Evolutionary conservation across 495 filamentous ascomycete genomes (phyloP).

Genomic region (Aspergillus conjunctus): DNA sequence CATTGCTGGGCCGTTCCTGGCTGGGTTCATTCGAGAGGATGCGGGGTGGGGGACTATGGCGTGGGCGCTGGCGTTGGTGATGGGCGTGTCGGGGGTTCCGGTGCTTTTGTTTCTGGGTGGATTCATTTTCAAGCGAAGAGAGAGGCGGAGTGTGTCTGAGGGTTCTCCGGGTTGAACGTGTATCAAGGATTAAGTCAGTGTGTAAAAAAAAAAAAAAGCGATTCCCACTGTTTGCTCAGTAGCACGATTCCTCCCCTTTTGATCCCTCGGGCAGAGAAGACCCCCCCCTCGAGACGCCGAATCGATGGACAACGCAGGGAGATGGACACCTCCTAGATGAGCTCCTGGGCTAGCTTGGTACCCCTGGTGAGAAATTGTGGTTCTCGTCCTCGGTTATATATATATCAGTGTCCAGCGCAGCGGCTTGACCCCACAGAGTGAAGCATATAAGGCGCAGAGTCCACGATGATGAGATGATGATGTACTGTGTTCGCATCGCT

Average conservation of each 20-base stretch:
- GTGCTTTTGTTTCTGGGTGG: constrained; percentile 27
- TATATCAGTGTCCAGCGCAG: neutral
- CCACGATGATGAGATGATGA: too few species aligned
- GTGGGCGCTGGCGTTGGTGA: constrained; percentile 32
- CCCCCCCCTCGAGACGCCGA: constrained; percentile 28
- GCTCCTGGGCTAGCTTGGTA: too few species aligned
- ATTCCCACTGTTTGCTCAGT: constrained; percentile 37
- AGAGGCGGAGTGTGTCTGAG: neutral
- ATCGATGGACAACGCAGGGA: neutral
- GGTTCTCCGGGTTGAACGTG: neutral
- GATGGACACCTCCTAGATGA: neutral
- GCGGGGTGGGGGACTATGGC: constrained; percentile 61
- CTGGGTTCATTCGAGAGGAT: constrained; percentile 56
- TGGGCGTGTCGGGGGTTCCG: constrained; percentile 30
- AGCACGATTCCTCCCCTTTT: constrained; percentile 6
- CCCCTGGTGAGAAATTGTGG: neutral
- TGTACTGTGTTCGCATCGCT: neutral
- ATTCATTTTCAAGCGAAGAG: constrained; percentile 13
- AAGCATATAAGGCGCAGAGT: constrained; percentile 12
- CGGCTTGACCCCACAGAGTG: constrained; percentile 1
- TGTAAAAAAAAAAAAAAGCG: neutral
- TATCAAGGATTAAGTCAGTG: neutral
- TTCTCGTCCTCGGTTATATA: neutral
- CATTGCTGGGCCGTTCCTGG: constrained; percentile 60
- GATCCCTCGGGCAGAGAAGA: constrained; percentile 22